Conservation (phyloP, 148 eudicot genomes). For the Suaeda aralocaspica region DNA sequence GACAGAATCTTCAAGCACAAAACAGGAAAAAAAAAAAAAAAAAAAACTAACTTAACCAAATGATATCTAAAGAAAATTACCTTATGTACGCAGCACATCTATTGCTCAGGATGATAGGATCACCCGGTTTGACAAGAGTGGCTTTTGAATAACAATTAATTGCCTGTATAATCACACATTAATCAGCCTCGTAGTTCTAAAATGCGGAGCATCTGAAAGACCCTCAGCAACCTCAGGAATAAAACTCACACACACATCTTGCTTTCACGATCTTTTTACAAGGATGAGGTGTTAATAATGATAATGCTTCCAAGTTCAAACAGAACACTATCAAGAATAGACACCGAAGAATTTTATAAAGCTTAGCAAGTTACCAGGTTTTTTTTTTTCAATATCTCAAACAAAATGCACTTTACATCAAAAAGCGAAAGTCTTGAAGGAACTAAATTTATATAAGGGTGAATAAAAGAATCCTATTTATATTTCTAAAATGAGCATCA, state of each 20-base stretch:
- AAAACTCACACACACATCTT: background rate
- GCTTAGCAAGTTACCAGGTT: background rate
- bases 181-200: conserved; percentile 16
- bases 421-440: too few relatives aligned
- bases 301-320: background rate
- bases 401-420: background rate
- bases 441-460: too few relatives aligned
- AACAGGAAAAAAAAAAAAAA: background rate
- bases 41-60: conserved; percentile 1
- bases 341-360: background rate
- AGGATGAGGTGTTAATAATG: background rate
- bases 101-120: conserved; percentile 81
- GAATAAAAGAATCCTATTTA: background rate
- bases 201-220: background rate
- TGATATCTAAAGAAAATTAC: conserved; percentile 28
- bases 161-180: conserved; percentile 47
- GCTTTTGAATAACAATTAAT: conserved; percentile 77
- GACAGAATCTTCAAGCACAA: background rate
- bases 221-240: background rate
- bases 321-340: background rate
- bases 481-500: background rate
- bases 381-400: background rate
- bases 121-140: conserved; percentile 58
- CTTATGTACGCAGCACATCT: conserved; percentile 89
- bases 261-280: background rate